Base-by-base conservation (phyloP, 164 flowering plant species). In the Berberis thunbergii region DNA sequence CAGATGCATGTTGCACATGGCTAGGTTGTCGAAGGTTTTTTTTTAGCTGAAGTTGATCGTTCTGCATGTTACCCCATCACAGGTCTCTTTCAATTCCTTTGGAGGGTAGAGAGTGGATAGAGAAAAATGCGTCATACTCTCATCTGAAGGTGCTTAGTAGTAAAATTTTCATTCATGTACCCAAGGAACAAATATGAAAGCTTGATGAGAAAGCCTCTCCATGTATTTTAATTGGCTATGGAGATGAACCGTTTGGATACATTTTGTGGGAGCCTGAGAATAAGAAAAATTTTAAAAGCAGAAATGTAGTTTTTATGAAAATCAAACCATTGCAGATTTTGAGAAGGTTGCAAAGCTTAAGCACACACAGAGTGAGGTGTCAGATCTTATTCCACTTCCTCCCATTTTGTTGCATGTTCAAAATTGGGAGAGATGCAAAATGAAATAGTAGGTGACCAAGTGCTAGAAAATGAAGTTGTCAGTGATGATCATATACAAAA, bases 211-310 rank as follows among this genome's bases (percentile, higher is more conserved):
- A 60, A 40, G 50, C 40, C 0, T 6, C 3, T 1, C 62, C 38
- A 2, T 60, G 41, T 12, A 60, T 60, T 45, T 60, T 60, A 11
- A 2, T 60, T 41, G 38, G 38, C 3, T 60, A 60, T 60, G 62
- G 50, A 12, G 10, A 44, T 44, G 62, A 60, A 12, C 9, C 44
- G 3, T 60, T 60, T 12, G 48, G 50, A 1, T 60, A 12, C 38
- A 60, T 38, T 39, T 38, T 60, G n/a, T 44, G 49, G 9, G 62
- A 60, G 13, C 62, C 50, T 40, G 39, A 12, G 2, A 13, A 60
- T 26, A 60, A 42, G 45, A 58, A 58, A 39, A 2, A 42, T 58
- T 10, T 58, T 6, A 2, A 2, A 58, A 26, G 26, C 26, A 26
- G 26, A 26, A 26, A 26, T 26, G 26, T 26, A 26, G 26, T 26